Evolutionary conservation across 495 filamentous ascomycete species (phyloP).

Genomic region (Penicillium longicatenatum): DNA sequence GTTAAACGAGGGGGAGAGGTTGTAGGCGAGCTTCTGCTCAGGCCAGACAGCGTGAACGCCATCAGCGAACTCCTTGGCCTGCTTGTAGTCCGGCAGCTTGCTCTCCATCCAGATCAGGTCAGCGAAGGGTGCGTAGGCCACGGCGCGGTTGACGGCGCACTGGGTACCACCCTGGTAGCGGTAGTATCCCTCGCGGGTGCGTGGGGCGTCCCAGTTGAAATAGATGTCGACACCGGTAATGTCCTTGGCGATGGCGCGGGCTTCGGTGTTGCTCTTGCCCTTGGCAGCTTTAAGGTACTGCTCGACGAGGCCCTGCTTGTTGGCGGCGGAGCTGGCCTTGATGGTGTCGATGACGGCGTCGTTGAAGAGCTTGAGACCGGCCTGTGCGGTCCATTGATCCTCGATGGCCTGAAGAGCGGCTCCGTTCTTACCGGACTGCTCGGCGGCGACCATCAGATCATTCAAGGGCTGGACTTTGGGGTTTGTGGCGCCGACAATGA

Average conservation of each 20-base stretch:
- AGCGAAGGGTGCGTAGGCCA: constrained; percentile 91
- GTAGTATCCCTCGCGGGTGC: constrained; percentile 95
- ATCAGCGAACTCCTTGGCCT: constrained; percentile 91
- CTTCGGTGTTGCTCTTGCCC: constrained; percentile 86
- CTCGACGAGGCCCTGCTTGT: constrained; percentile 66
- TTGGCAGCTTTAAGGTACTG: constrained; percentile 66
- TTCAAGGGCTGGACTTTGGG: constrained; percentile 78
- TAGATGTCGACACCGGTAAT: constrained; percentile 79
- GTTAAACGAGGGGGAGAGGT: constrained; percentile 98
- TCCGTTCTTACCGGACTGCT: constrained; percentile 79
- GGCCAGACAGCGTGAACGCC: constrained; percentile 95
- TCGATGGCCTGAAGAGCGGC: constrained; percentile 87
- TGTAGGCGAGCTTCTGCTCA: constrained; percentile 97
- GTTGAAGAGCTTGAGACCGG: constrained; percentile 87
- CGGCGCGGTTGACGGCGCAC: constrained; percentile 86
- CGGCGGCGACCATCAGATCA: constrained; percentile 88
- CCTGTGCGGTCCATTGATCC: constrained; percentile 80
- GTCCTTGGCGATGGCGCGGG: constrained; percentile 77
- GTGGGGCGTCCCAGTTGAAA: constrained; percentile 91
- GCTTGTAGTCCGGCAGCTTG: constrained; percentile 88
- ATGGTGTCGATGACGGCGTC: constrained; percentile 87
- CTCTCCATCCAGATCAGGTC: constrained; percentile 99
- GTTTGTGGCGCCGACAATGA: constrained; percentile 91
- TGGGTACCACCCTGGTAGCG: constrained; percentile 87
- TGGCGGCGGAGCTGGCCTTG: constrained; percentile 59